Conservation (phyloP, 441 rosid species). For the Metrosideros polymorpha region DNA sequence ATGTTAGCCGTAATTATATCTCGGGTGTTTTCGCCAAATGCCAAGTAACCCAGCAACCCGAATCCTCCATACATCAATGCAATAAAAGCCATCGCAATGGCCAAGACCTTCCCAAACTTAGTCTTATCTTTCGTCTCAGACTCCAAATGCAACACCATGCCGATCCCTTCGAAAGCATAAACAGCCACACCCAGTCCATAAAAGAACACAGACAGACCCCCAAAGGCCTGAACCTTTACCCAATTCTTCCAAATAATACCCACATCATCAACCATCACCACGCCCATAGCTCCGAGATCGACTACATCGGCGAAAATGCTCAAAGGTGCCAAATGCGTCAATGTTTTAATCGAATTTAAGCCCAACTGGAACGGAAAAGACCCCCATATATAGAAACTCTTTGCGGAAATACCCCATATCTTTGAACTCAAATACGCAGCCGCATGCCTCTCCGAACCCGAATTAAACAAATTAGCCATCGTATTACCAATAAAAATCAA, state of each 20-base stretch:
- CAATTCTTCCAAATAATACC: slow-evolving; percentile 22
- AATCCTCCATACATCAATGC: slow-evolving; percentile 48
- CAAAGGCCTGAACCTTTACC: slow-evolving; percentile 46
- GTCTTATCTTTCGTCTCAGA: slow-evolving; percentile 52
- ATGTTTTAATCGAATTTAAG: slow-evolving; percentile 47
- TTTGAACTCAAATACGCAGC: slow-evolving; percentile 11
- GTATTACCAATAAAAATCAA: slow-evolving; percentile 50
- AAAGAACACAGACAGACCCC: slow-evolving; percentile 44
- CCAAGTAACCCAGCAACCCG: slow-evolving; percentile 69
- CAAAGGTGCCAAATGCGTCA: slow-evolving; percentile 76
- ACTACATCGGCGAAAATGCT: slow-evolving; percentile 82
- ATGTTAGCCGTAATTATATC: slow-evolving; percentile 70
- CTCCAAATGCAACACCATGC: slow-evolving; percentile 78
- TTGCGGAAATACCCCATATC: slow-evolving; percentile 32
- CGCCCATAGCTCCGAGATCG: slow-evolving; percentile 66
- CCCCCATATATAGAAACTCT: slow-evolving; percentile 48
- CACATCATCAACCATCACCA: slow-evolving; percentile 52
- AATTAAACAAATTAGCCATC: slow-evolving; percentile 23
- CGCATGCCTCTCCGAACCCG: slow-evolving; percentile 2
- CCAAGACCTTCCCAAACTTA: slow-evolving; percentile 46
- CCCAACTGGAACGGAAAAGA: slow-evolving; percentile 76
- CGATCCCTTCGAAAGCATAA: slow-evolving; percentile 67
- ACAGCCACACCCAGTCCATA: slow-evolving; percentile 84
- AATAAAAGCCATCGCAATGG: slow-evolving; percentile 39
- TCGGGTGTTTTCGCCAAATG: slow-evolving; percentile 52